phyloP scores from a whole-genome alignment of 805 yeast genomes.

The Starmera caribaea region DNA sequence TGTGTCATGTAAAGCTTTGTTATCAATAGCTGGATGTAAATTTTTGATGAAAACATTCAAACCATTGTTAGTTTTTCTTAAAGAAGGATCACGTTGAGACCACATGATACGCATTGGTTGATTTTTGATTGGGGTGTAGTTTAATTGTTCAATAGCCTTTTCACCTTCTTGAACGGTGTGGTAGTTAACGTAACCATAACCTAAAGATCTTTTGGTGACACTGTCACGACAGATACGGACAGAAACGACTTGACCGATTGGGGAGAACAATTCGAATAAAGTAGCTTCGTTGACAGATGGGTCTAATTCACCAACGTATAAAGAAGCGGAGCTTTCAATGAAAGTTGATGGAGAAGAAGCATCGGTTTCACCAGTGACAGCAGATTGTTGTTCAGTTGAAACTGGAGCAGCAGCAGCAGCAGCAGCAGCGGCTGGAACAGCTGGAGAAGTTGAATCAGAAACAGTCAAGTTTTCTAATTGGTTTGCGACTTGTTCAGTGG shows the following conservation, averaged over 20 bases:
- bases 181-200: slow-evolving; percentile 97
- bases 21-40: slow-evolving; percentile 96
- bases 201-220: slow-evolving; percentile 90
- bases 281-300: slow-evolving; percentile 89
- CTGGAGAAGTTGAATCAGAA: slow-evolving; percentile 18
- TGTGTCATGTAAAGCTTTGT: slow-evolving; percentile 97
- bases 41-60: slow-evolving; percentile 90
- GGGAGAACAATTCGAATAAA: slow-evolving; percentile 89
- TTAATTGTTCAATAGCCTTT: slow-evolving; percentile 89
- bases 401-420: slow-evolving; percentile 19
- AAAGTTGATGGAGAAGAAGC: slow-evolving; percentile 29
- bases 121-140: slow-evolving; percentile 90
- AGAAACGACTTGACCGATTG: slow-evolving; percentile 90
- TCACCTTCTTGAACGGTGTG: slow-evolving; percentile 84
- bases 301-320: slow-evolving; percentile 96
- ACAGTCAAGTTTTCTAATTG: slow-evolving; percentile 38
- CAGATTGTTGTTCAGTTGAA: slow-evolving; percentile 18
- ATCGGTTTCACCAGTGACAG: slow-evolving; percentile 14
- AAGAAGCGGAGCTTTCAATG: slow-evolving; percentile 65
- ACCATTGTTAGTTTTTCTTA: slow-evolving; percentile 92
- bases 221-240: slow-evolving; percentile 99
- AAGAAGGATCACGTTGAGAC: slow-evolving; percentile 98
- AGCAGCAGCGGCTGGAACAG: slow-evolving; percentile 20
- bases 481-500: slow-evolving; percentile 33
- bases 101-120: slow-evolving; percentile 99